Base-by-base conservation (phyloP, 1,139 yeast genomes). In the Blastobotrys serpentis region DNA sequence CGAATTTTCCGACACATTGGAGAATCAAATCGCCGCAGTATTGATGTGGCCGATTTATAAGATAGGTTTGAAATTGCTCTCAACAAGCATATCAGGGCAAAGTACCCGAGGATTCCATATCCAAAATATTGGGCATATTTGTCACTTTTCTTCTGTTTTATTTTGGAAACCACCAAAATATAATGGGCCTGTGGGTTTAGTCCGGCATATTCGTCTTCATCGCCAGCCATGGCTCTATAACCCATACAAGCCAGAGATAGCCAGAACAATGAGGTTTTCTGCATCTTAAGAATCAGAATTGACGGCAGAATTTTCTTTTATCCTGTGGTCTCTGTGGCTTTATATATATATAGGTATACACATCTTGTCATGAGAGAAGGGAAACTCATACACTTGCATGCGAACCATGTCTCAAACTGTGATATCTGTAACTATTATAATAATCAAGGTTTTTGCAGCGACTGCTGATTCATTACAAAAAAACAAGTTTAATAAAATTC, bases 121-220 rank as follows among this genome's bases (percentile, higher is more conserved):
- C 40, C 40, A 19, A 18, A 36, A 11, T 36, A 36, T n/a, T 18
- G 23, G 7, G 40, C 40, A 19, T 36, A 18, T 19, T 19, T 5
- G 25, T 36, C 40, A 19, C 40, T 36, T 13, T 36, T 17, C 25
- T 36, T 36, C 14, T 36, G 40, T 11, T 36, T 36, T 7, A 36
- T 16, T 36, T 36, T 36, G 4, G 40, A 17, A 3, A 19, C 40
- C 25, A 17, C 40, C 25, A 36, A n/a, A 7, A 36, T 36, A 7
- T 18, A 36, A 7, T 19, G 23, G 5, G 40, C 40, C 25, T 19
- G 40, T 5, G 40, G 23, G 16, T 18, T 16, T 7, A 36, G 14
- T 18, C 25, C 40, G 23, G 19, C 40, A 13, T 17, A 19, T 14
- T 36, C 40, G 13, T 17, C 19, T 19, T 36, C 25, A n/a, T 13